Base-by-base conservation (phyloP, 2,329 filamentous ascomycete genomes). In the Aureobasidium leucospermi region DNA sequence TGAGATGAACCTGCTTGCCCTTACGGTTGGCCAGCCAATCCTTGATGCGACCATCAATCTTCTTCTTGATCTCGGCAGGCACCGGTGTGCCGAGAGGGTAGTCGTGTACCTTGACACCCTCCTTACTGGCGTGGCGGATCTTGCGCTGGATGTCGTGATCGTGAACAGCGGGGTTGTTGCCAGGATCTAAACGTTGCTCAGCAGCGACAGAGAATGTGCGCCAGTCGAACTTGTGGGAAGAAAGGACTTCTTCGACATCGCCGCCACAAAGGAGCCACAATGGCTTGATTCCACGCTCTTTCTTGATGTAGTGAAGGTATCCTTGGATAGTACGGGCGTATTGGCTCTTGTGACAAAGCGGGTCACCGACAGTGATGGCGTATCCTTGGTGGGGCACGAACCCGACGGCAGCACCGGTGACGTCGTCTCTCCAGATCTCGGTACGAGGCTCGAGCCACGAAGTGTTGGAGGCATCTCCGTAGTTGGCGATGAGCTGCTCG, bases 361-460 rank as follows among this genome's bases (percentile, higher is more conserved):
- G 92, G 65, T 96, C 86, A 59, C 92, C 92, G 15, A 92, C 88
- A 38, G 92, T 85, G 74, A 96, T 90, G 45, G 86, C 89, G 66
- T 88, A 91, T 65, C 87, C 87, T 67, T 84, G 85, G 64, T 88
- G 84, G 47, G 85, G 83, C 1, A 94, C 89, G 69, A 89, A 96
- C 10, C 90, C 89, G 36, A 96, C 81, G 5, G 91, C 91, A 0
- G 91, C 92, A 51, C 92, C 92, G 2, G 88, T 93, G 36, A 77
- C 72, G 23, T 82, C 75, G 69, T 96, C 90, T 32, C 92, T 86
- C 90, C 90, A 96, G 60, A 96, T 85, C 68, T 89, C 81, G 71
- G 92, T 96, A 6, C 90, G 85, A 6, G 91, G 88, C 71, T 96
- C 92, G 7, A 94, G 82, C 90, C 91, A 96, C 0, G 90, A 94